Conservation (phyloP, 768 basidiomycete genomes). For the Mycena venus region DNA sequence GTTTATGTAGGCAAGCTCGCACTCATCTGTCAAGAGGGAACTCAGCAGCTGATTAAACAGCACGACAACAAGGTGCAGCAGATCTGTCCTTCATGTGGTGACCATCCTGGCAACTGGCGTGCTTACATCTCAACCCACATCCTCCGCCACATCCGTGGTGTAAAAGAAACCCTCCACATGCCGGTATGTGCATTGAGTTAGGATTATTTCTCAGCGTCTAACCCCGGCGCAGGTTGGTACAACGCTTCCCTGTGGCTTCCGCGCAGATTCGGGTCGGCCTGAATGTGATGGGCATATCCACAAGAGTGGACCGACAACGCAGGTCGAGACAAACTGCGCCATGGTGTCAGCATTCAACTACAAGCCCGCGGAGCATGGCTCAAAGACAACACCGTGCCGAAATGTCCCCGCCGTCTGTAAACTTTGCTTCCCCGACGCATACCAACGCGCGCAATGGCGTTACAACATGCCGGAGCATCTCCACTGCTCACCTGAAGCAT, state of each 20-base stretch:
- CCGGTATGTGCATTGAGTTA: background rate
- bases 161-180: background rate
- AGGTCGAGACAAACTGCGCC: background rate
- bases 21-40: conserved; percentile 5
- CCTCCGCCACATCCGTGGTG: too few relatives aligned
- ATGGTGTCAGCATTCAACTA: background rate
- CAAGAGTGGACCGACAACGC: background rate
- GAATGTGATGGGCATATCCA: too few relatives aligned
- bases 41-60: background rate
- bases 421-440: background rate
- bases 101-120: background rate
- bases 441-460: conserved; percentile 6
- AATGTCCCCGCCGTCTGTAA: too few relatives aligned
- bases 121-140: conserved; percentile 14
- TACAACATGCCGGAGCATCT: conserved; percentile 24
- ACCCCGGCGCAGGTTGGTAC: background rate
- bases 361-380: too few relatives aligned
- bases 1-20: too few relatives aligned
- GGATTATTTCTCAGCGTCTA: background rate
- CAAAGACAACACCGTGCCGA: too few relatives aligned
- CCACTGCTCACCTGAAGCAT: background rate
- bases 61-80: conserved; percentile 3
- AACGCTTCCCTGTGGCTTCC: conserved; percentile 3
- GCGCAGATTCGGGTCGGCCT: background rate
- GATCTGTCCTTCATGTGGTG: conserved; percentile 7